phyloP scores from a whole-genome alignment of 1,139 yeast genomes.

The Pneumocystis murina region DNA sequence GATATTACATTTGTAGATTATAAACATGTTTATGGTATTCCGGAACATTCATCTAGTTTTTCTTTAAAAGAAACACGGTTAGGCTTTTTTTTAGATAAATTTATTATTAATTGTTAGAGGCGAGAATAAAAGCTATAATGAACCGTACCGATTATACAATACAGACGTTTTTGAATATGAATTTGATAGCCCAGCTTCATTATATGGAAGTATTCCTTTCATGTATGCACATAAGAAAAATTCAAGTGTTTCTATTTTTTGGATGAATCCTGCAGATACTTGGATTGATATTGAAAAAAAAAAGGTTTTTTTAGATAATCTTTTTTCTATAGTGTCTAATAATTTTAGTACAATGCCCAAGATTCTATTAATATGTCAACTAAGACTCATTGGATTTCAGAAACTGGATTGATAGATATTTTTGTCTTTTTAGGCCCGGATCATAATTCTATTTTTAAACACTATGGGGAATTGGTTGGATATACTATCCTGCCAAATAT shows the following conservation, averaged over 20 bases:
- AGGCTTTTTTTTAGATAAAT: neutral
- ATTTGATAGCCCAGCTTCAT: slow-evolving; percentile 62
- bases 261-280: slow-evolving; percentile 91
- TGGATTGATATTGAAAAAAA: slow-evolving; percentile 54
- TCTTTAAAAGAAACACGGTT: slow-evolving; percentile 50
- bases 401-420: slow-evolving; percentile 68
- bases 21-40: slow-evolving; percentile 69
- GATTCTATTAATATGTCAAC: slow-evolving; percentile 13
- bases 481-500: slow-evolving; percentile 57
- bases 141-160: slow-evolving; percentile 76
- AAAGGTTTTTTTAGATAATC: slow-evolving; percentile 1
- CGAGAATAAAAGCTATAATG: slow-evolving; percentile 28
- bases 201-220: slow-evolving; percentile 91
- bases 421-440: slow-evolving; percentile 49
- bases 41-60: slow-evolving; percentile 82
- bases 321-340: neutral
- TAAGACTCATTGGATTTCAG: slow-evolving; percentile 82
- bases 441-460: slow-evolving; percentile 45
- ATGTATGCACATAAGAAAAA: slow-evolving; percentile 52
- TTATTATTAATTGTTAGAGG: slow-evolving; percentile 7
- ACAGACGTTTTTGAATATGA: slow-evolving; percentile 94
- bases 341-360: neutral
- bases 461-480: slow-evolving; percentile 67
- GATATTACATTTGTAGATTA: slow-evolving; percentile 56
- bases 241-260: slow-evolving; percentile 60